These are phyloP conservation scores for Pseudogymnoascus sp. DNA, from an alignment of 2,329 filamentous ascomycete species.

Conservation along the genomic window DNA sequence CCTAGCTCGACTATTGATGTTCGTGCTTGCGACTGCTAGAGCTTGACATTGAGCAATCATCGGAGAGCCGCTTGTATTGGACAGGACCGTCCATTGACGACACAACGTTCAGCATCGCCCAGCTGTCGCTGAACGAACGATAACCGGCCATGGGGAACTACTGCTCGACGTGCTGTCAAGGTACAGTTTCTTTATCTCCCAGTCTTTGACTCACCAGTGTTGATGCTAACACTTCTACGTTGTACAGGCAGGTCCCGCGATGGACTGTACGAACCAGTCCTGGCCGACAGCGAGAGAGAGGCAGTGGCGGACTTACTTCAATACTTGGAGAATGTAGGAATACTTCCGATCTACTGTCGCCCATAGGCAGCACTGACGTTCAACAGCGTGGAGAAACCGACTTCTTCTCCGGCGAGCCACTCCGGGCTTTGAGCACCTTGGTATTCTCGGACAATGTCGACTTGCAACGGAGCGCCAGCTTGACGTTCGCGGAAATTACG, in stretches of 20 bases:
- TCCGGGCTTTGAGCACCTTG: constrained; percentile 86
- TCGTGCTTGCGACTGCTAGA: not conserved
- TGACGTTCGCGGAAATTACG: constrained; percentile 98
- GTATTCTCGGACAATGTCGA: constrained; percentile 99
- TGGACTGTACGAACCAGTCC: constrained; percentile 75
- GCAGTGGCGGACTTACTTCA: constrained; percentile 91
- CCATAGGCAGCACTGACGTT: constrained; percentile 16
- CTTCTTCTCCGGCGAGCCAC: constrained; percentile 94
- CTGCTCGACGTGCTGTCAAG: constrained; percentile 56
- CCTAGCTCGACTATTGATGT: not conserved
- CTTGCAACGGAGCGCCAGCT: constrained; percentile 89
- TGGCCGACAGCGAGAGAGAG: constrained; percentile 94
- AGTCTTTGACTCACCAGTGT: constrained; percentile 11
- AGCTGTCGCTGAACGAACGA: constrained; percentile 14
- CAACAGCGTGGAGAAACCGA: constrained; percentile 82
- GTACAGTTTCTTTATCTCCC: constrained; percentile 28
- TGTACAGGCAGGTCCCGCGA: constrained; percentile 65
- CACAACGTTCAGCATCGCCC: not conserved
- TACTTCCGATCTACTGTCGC: not conserved
- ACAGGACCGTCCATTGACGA: not conserved
- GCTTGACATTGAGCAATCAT: constrained; percentile 3
- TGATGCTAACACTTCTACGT: constrained; percentile 28
- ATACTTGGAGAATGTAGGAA: constrained; percentile 84
- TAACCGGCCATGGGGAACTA: constrained; percentile 50
- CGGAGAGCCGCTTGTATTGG: constrained; percentile 2